Conservation (phyloP, 176 grass and related monocot species). For the Aegilops speltoides region DNA sequence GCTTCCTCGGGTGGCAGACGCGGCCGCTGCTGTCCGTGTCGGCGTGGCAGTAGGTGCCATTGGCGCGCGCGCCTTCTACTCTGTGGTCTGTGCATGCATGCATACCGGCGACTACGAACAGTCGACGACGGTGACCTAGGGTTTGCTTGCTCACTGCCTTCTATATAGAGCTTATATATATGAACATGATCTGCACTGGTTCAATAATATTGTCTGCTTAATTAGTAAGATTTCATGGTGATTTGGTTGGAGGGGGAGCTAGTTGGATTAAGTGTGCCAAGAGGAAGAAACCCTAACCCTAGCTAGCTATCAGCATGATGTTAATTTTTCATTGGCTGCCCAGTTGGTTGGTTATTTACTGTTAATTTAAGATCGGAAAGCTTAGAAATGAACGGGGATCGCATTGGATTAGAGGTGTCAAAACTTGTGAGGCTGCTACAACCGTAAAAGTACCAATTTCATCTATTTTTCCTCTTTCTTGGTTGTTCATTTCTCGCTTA, state of each 20-base stretch:
- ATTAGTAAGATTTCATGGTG: conserved; percentile 41
- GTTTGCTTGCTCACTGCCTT: conserved; percentile 35
- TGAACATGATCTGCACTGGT: conserved; percentile 41
- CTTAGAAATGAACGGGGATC: conserved; percentile 10
- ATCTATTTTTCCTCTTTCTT: not conserved
- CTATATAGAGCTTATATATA: conserved; percentile 31
- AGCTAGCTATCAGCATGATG: conserved; percentile 42
- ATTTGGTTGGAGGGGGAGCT: conserved; percentile 24
- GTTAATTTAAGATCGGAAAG: not conserved
- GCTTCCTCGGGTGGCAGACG: conserved; percentile 89
- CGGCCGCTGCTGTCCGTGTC: conserved; percentile 93
- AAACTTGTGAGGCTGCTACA: not conserved
- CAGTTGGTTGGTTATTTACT: conserved; percentile 27
- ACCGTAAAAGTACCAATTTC: not conserved
- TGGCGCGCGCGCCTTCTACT: not conserved
- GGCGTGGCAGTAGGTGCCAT: conserved; percentile 69
- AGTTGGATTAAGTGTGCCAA: not conserved
- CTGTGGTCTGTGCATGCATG: conserved; percentile 10
- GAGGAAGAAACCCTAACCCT: conserved; percentile 65
- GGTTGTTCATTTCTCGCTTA: conserved; percentile 1
- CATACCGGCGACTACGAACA: not conserved
- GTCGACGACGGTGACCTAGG: conserved; percentile 25
- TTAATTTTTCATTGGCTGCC: conserved; percentile 33
- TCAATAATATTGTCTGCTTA: conserved; percentile 36
- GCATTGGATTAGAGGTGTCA: conserved; percentile 11